Base-by-base conservation (phyloP, 306 rosid species). In the Acacia crassicarpa region DNA sequence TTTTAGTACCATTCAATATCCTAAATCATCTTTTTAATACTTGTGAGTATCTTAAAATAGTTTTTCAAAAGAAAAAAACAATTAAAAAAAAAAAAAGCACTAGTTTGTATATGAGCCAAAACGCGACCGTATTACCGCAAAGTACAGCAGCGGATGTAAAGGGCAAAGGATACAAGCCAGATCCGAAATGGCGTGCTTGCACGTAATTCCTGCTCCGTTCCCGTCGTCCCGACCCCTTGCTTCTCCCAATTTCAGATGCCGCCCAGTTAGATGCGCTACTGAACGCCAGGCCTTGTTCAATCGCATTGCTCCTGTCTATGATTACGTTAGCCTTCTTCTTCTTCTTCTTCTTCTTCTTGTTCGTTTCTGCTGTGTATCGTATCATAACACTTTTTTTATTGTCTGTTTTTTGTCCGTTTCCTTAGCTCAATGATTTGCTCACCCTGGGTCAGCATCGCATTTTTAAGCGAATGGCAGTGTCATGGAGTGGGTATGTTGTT, bases 391-490 rank as follows among this genome's bases (percentile, higher is more conserved):
- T 61, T 11, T 25, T 61, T 61, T 22, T 4, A 11, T 3, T 14
- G 9, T 56, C 22, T 58, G 16, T 9, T 8, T 14, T 67, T 49
- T 20, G 74, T 45, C 30, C 16, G 75, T n/a, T 70, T 68, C 30
- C 3, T 69, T 49, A 44, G 75, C 58, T 44, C n/a, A 71, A 92
- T 77, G 99, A 92, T 83, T 81, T 96, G 66, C 71, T 93, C 67
- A 96, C 94, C 82, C 78, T 96, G 84, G 97, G 98, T 58, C 97
- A 96, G 86, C 97, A 96, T 79, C 94, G 97, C 6, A 81, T 91
- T 59, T 92, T 97, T 98, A 96, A 96, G 87, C 86, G 97, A 78
- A 96, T 93, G 98, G 83, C 97, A 0, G 92, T 93, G 9, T 93
- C 98, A 1, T 93, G 98, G 98, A 84, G n/a, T 25, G 75, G 75